Base-by-base conservation (phyloP, 345 rosid genomes). In the thale cress (Arabidopsis thaliana) region DNA sequence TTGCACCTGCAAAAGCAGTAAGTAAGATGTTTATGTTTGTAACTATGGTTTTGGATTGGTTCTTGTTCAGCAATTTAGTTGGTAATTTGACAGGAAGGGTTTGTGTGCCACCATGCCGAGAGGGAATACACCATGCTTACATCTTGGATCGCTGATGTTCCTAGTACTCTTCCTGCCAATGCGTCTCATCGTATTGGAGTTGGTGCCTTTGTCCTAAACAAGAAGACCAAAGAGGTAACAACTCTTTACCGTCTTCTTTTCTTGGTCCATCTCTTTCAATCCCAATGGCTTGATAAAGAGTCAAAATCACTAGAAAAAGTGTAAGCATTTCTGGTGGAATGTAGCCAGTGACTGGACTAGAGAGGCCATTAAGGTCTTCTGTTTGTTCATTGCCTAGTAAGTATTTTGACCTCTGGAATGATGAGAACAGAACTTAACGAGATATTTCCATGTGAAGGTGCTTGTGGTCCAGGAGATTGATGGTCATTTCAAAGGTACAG, bases 141-240 rank as follows among this genome's bases (percentile, higher is more conserved):
- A 1, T 13, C 67, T 14, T 91, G 97, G 97, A 63, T 89, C 52
- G 56, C 87, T 28, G 52, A 78, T 2, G 65, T 69, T 11, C 38
- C 73, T 0, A 73, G 72, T 55, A 81, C 84, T 25, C 42, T 87
- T 45, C 94, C 94, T 7, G 58, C 24, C 14, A 87, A 86, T 59
- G 97, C 97, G 32, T 81, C 94, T 5, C 94, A 91, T 74, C 78
- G 89, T 22, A 87, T 88, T 1, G 93, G 92, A 12, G 44, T 88
- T 6, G 89, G 89, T 53, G 92, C 91, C n/a, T 81, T 88, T 56
- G 80, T 91, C 66, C 34, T 87, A 22, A 91, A 88, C 59, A 58
- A 79, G n/a, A 77, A 74, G 20, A 16, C 20, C 72, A 0, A 4
- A 37, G 85, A 91, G 97, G 97, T 91, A 55, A 28, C 37, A 44